Evolutionary conservation across 352 stramenopile genomes (phyloP).

Genomic region (Pythium aristosporum): DNA sequence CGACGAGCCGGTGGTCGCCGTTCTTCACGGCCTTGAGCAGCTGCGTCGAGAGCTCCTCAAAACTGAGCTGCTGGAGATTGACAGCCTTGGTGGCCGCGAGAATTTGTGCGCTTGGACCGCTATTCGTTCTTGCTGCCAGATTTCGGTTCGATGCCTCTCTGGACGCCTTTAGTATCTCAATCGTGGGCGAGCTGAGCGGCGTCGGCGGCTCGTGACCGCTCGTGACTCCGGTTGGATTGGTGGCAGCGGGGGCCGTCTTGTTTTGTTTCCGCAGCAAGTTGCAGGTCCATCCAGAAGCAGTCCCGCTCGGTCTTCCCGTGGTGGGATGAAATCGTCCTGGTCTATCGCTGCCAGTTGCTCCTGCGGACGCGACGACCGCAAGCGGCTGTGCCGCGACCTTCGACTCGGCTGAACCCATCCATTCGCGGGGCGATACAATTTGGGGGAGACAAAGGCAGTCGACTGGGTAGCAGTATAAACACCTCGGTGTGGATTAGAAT

Average conservation of each 20-base stretch:
- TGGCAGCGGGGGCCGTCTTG: conserved; percentile 14
- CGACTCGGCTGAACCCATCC: conserved; percentile 47
- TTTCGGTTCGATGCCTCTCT: background rate
- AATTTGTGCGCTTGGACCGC: conserved; percentile 4
- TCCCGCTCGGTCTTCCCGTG: background rate
- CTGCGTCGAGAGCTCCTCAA: conserved; percentile 53
- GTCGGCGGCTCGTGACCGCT: background rate
- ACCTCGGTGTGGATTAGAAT: background rate
- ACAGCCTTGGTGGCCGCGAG: conserved; percentile 4
- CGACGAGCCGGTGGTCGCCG: conserved; percentile 45
- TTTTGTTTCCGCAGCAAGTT: conserved; percentile 20
- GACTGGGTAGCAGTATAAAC: background rate
- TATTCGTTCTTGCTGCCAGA: background rate
- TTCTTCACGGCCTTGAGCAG: conserved; percentile 71
- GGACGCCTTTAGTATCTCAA: conserved; percentile 13
- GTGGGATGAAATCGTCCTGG: background rate
- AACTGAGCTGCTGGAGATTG: conserved; percentile 24
- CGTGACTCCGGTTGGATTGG: background rate
- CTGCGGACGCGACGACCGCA: conserved; percentile 1
- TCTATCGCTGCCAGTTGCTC: background rate
- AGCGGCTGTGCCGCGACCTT: conserved; percentile 47
- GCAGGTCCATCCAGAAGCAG: conserved; percentile 3
- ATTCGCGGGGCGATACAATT: background rate
- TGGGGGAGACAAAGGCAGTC: background rate
- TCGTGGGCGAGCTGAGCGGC: conserved; percentile 12